Evolutionary conservation across 257 asterid species (phyloP), one percentile per base, ranked within the genome.

Genomic region (Primulina eburnea): DNA sequence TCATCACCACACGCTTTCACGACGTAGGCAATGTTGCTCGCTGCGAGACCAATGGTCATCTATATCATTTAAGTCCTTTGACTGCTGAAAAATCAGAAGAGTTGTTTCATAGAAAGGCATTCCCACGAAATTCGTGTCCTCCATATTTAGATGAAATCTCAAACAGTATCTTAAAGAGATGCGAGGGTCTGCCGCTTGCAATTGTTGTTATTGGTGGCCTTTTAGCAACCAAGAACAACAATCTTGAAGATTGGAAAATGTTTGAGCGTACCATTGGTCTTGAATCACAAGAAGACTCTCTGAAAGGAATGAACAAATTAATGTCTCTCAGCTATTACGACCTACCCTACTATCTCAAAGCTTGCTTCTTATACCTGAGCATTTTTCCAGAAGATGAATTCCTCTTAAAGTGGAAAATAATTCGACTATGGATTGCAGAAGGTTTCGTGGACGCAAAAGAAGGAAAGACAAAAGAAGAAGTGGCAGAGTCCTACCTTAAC

Each of bases 101-200:
- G 1, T 63, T 75, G 56, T 75, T 75, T 24, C 18, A 37, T 38
- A 53, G 5, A 8, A 78, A 62, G 64, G 67, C 79, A 14, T 81
- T 78, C 60, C 64, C 21, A 1, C 57, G 57, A 9, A 55, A 64
- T 28, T 32, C 59, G 1, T 75, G 82, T 24, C 80, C 79, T 71
- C 5, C 10, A 5, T 62, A 77, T 47, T 56, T 74, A 10, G 50
- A 43, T 2, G 58, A 69, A 32, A 57, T 77, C 61, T 60, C 73
- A 1, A 2, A 24, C 7, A 62, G 18, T 1, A 55, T 80, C 16
- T 43, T 70, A 0, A 67, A 50, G 5, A 74, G 29, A 50, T 76
- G 79, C 28, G 53, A 68, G 8, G 81, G 81, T 2, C 18, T 76
- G 67, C 77, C 81, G 4, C 77, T 73, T 62, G 81, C 84, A 0